These are phyloP conservation scores for Conringia planisiliqua DNA, from an alignment of 345 rosid genomes.

Conservation along the genomic window DNA sequence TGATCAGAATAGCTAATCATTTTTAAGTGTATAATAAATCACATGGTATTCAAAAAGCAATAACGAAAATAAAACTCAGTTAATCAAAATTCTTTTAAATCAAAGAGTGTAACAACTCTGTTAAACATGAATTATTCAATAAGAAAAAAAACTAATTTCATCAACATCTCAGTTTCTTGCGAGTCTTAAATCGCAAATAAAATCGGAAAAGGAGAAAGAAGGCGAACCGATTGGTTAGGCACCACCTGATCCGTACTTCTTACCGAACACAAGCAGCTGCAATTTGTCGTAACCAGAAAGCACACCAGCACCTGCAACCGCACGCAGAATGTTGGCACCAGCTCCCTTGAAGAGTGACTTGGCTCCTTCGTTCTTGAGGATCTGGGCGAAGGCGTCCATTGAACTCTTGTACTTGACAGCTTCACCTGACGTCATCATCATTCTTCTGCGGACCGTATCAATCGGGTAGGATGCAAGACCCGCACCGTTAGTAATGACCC, in stretches of 20 bases:
- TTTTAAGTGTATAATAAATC: too few species aligned
- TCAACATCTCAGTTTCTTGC: slow-evolving; percentile 27
- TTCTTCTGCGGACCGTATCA: slow-evolving; percentile 90
- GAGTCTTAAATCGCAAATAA: background rate
- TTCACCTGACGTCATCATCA: slow-evolving; percentile 96
- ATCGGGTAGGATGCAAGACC: slow-evolving; percentile 84
- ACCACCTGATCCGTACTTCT: slow-evolving; percentile 81
- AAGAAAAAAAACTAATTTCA: slow-evolving; percentile 2
- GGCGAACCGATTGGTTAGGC: slow-evolving; percentile 22
- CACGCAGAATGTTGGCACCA: slow-evolving; percentile 87
- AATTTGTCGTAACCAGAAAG: slow-evolving; percentile 85
- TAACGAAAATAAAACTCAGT: background rate
- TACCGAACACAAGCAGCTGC: slow-evolving; percentile 74
- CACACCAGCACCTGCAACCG: slow-evolving; percentile 91
- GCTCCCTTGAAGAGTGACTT: slow-evolving; percentile 89
- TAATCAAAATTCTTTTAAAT: background rate
- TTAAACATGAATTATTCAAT: slow-evolving; percentile 22
- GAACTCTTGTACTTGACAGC: slow-evolving; percentile 91
- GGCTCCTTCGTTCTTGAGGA: slow-evolving; percentile 75
- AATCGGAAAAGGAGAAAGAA: background rate
- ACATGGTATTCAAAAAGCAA: too few species aligned
- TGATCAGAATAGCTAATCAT: too few species aligned
- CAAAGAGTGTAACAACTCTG: background rate
- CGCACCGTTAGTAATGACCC: slow-evolving; percentile 84
- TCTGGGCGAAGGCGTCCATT: slow-evolving; percentile 59